phyloP scores from a whole-genome alignment of 2,329 filamentous ascomycete species.

The Penicillium sp. region DNA sequence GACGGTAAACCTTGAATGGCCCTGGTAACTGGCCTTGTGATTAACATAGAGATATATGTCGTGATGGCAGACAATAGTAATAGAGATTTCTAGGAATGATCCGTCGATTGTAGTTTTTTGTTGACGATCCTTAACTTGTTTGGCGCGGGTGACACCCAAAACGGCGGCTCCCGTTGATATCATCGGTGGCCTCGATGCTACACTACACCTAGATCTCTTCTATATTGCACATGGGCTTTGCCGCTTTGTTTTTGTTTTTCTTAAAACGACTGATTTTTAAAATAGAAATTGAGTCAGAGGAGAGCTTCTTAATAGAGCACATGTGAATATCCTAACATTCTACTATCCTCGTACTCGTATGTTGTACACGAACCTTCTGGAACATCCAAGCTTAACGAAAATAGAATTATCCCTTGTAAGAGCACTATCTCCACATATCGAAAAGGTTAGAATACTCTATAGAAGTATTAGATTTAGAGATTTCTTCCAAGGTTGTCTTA shows the following conservation, averaged over 20 bases:
- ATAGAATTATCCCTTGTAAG: not conserved
- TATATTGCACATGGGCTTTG: not conserved
- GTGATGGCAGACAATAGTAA: not conserved
- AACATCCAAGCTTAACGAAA: not conserved
- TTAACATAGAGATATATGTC: not conserved
- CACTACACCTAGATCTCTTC: not conserved
- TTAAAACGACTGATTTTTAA: too few relatives aligned
- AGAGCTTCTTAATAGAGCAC: not conserved
- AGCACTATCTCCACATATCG: not conserved
- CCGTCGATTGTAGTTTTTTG: not conserved
- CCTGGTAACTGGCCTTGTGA: not conserved
- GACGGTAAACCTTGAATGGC: not conserved
- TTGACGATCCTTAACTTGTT: conserved; percentile 9
- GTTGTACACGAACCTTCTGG: too few relatives aligned
- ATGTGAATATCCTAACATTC: not conserved
- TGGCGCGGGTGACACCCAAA: not conserved
- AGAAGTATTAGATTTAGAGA: not conserved
- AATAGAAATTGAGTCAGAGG: too few relatives aligned
- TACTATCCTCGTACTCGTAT: too few relatives aligned
- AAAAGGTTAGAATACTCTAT: too few relatives aligned
- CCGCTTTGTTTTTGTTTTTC: too few relatives aligned
- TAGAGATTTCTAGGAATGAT: not conserved
- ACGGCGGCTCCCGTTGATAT: conserved; percentile 6
- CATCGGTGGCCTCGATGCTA: conserved; percentile 2
- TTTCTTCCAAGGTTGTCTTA: not conserved